phyloP scores from a whole-genome alignment of 495 filamentous ascomycete genomes.

The Podospora sp. region DNA sequence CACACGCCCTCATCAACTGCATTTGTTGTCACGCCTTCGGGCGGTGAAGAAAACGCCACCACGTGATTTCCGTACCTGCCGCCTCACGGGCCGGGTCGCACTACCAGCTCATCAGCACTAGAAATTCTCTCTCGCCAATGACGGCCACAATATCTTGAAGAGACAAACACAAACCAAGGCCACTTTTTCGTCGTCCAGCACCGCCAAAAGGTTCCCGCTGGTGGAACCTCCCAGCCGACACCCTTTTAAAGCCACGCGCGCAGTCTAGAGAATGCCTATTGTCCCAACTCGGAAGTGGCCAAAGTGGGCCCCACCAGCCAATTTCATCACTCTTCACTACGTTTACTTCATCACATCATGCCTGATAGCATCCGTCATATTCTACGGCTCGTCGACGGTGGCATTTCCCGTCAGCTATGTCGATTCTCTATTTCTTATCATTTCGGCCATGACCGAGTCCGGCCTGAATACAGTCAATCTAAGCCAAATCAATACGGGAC shows the following conservation, averaged over 20 bases:
- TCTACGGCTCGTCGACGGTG: conserved; percentile 68
- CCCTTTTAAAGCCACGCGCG: neutral
- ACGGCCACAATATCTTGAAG: neutral
- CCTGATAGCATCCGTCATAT: conserved; percentile 68
- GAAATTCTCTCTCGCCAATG: neutral
- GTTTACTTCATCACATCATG: conserved; percentile 72
- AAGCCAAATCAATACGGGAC: conserved; percentile 54
- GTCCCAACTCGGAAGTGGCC: neutral
- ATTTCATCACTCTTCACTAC: conserved; percentile 76
- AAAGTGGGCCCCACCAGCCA: conserved; percentile 32
- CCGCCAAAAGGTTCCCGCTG: neutral
- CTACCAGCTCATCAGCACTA: neutral
- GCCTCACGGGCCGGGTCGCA: no score
- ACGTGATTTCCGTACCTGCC: no score
- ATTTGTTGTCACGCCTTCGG: no score
- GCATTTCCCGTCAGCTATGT: conserved; percentile 66
- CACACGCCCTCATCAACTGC: no score
- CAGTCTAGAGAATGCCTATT: neutral
- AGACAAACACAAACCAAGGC: neutral
- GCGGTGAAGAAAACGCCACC: no score
- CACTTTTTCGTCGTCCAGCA: neutral
- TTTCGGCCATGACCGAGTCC: conserved; percentile 80
- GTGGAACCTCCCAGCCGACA: neutral
- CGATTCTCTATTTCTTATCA: conserved; percentile 74
- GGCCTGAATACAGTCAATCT: conserved; percentile 68